Base-by-base conservation (phyloP, 2,329 filamentous ascomycete species). In the Fusarium clavum region DNA sequence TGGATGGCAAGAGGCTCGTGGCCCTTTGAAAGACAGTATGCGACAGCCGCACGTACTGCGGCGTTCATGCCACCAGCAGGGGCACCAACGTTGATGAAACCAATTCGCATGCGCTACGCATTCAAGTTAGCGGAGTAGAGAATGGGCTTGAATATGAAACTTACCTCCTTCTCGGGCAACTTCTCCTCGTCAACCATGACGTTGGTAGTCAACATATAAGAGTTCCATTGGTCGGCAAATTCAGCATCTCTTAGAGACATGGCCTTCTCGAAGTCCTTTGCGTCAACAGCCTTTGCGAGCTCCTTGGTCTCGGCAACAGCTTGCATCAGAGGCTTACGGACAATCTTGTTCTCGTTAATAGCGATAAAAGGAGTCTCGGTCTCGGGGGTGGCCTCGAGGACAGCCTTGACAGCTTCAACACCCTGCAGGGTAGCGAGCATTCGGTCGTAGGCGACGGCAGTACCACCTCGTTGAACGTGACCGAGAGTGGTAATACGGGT, bases 11-110 rank as follows among this genome's bases (percentile, higher is more conserved):
- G 81, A 6, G 96, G 93, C 55, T 93, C 94, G 80, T 99, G 96
- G n/a, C 96, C 96, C 63, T 94, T 90, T 46, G 92, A 92, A 61
- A 97, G 81, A 79, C 94, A 98, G 84, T 98, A 98, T 32, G 94
- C 94, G 20, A 98, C 94, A 16, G 93, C 95, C 30, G 94, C 95
- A 73, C 96, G 90, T 22, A 97, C 96, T 44, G 96, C 96, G 29
- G 95, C 94, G 81, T 99, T 99, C 93, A 99, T 98, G 75, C 96
- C 96, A 80, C 96, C 96, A 30, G 96, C 96, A 10, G 96, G 96
- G 14, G 96, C 96, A 76, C 96, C 96, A 25, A 98, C 94, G 76
- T 98, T 97, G 81, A 99, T 93, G 77, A 99, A 97, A 51, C 94
- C 96, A 76, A 99, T 93, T 72, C 90, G 91, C 93, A 98, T 94